Conservation (phyloP, 768 basidiomycete species). For the Arthromyces matolae region DNA sequence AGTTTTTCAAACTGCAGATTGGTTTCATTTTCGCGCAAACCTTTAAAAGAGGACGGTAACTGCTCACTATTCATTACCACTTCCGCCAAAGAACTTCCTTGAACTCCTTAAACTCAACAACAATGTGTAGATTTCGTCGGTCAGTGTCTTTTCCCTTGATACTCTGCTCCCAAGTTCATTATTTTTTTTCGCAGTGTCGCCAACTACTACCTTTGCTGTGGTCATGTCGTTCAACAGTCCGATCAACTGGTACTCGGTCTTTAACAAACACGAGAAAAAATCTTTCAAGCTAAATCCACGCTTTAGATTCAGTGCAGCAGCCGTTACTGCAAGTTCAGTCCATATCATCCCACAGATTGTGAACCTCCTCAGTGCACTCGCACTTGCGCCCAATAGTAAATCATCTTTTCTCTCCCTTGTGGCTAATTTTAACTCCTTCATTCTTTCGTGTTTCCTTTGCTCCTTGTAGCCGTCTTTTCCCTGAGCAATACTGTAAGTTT, state of each 20-base stretch:
- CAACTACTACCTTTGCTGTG: slow-evolving; percentile 11
- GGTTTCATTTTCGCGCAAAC: too few species aligned
- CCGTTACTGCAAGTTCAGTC: slow-evolving; percentile 47
- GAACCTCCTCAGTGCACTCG: slow-evolving; percentile 37
- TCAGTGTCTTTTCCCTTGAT: not conserved
- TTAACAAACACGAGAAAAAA: not conserved
- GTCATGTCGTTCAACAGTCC: slow-evolving; percentile 10
- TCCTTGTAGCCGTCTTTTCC: slow-evolving; percentile 35
- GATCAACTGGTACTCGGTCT: slow-evolving; percentile 6
- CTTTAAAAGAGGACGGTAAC: too few species aligned
- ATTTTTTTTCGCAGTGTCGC: slow-evolving; percentile 6
- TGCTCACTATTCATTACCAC: too few species aligned
- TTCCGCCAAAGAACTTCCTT: too few species aligned
- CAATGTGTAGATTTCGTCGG: slow-evolving; percentile 15
- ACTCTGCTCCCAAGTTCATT: not conserved
- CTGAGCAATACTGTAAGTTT: slow-evolving; percentile 44
- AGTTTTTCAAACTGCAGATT: too few species aligned
- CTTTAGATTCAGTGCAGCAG: slow-evolving; percentile 14
- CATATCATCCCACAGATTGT: slow-evolving; percentile 45
- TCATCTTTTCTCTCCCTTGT: not conserved
- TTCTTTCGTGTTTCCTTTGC: not conserved
- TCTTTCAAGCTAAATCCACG: not conserved
- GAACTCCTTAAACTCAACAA: not conserved
- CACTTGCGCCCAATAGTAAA: slow-evolving; percentile 45
- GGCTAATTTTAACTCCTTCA: not conserved